Percentiles rank a stretch among this genome's conserved stretches.
Evolutionary conservation across 257 asterid species (phyloP).

Genomic region (Primulina tabacum): DNA sequence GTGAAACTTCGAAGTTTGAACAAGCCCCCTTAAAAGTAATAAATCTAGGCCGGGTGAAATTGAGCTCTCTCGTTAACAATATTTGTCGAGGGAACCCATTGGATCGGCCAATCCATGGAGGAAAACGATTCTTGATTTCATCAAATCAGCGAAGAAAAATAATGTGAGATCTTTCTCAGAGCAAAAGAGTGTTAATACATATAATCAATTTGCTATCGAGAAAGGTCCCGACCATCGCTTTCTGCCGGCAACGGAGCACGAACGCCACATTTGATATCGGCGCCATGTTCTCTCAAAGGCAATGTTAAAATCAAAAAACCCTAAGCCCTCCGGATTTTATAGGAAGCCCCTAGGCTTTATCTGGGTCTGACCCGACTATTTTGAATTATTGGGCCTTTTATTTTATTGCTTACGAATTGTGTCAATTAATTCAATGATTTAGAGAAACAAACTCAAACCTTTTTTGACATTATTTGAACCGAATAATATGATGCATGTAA

Average conservation of each 20-base stretch:
- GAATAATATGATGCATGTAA: too few relatives aligned
- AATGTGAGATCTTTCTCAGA: not conserved
- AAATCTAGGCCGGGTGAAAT: not conserved
- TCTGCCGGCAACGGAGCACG: conserved; percentile 1
- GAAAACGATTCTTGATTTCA: not conserved
- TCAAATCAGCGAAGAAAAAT: not conserved
- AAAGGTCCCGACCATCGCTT: not conserved
- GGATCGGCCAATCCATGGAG: not conserved
- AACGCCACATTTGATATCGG: not conserved
- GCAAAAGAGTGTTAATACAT: not conserved
- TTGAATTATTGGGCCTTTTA: too few relatives aligned
- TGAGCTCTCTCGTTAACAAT: not conserved
- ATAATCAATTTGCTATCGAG: not conserved
- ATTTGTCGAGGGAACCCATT: not conserved
- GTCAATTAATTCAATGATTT: too few relatives aligned
- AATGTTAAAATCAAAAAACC: not conserved
- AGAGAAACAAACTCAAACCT: not conserved
- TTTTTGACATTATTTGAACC: too few relatives aligned
- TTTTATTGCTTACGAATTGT: too few relatives aligned
- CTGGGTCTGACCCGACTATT: too few relatives aligned
- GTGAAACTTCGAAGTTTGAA: not conserved
- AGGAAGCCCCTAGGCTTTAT: too few relatives aligned
- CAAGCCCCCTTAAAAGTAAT: not conserved
- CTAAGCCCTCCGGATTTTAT: not conserved
- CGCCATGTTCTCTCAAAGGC: not conserved